A percentile compares a stretch with the other conserved stretches of the same genome.
Conservation (phyloP, 345 rosid species). For the Camelina neglecta region DNA sequence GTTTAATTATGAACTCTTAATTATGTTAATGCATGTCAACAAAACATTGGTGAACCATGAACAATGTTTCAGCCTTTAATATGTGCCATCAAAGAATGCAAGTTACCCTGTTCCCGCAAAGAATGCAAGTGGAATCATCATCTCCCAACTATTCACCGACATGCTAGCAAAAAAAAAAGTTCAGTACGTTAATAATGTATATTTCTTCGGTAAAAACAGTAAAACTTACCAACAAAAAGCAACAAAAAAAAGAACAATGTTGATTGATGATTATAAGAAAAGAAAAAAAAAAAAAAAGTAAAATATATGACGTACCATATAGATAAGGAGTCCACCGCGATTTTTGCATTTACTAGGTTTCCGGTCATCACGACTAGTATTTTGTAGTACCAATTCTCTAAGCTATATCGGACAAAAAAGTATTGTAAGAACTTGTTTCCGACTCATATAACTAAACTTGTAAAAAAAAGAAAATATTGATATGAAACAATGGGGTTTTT, state of each 20-base stretch:
- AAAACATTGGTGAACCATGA: too few relatives aligned
- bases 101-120: neutral
- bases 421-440: neutral
- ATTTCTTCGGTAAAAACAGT: neutral
- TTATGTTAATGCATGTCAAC: too few relatives aligned
- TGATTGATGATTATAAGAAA: neutral
- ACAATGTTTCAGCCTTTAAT: too few relatives aligned
- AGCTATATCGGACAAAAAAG: neutral
- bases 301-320: neutral
- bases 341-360: neutral
- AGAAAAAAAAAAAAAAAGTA: too few relatives aligned
- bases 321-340: neutral
- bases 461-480: neutral
- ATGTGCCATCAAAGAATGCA: too few relatives aligned
- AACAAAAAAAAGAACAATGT: too few relatives aligned
- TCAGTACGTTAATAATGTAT: neutral
- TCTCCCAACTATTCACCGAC: neutral
- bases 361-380: neutral
- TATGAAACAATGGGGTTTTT: neutral
- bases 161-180: neutral
- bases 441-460: neutral
- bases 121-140: neutral
- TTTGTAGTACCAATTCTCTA: neutral
- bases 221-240: neutral
- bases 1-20: neutral